phyloP scores from a whole-genome alignment of 805 yeast species.

The Starmerella stellata region DNA sequence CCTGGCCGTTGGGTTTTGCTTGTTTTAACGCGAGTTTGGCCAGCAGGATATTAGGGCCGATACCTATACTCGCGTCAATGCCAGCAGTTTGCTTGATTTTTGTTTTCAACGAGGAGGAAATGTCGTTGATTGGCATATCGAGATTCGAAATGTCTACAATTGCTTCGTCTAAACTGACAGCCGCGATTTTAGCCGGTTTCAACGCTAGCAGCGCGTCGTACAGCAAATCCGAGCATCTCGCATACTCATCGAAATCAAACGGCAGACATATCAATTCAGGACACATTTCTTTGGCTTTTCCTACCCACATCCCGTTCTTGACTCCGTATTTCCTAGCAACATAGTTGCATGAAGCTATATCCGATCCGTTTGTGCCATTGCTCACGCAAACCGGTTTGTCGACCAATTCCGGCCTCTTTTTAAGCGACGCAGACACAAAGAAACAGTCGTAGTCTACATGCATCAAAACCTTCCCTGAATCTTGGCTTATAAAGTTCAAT shows the following conservation, averaged over 20 bases:
- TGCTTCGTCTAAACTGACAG: constrained; percentile 86
- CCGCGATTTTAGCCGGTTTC: constrained; percentile 36
- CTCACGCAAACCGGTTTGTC: constrained; percentile 48
- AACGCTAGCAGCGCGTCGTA: constrained; percentile 39
- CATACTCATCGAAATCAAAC: constrained; percentile 62
- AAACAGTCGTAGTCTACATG: constrained; percentile 92
- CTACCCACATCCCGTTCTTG: constrained; percentile 78
- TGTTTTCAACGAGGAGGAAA: constrained; percentile 17
- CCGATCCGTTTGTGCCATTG: constrained; percentile 35
- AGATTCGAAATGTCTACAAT: constrained; percentile 42
- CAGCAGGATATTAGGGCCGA: constrained; percentile 50
- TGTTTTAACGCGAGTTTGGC: constrained; percentile 55
- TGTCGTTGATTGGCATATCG: constrained; percentile 3
- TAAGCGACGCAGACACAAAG: constrained; percentile 69
- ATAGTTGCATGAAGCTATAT: constrained; percentile 84
- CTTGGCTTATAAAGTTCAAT: not conserved
- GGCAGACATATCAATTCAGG: constrained; percentile 47
- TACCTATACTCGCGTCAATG: constrained; percentile 67
- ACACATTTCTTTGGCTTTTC: constrained; percentile 44
- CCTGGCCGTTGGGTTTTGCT: constrained; percentile 68
- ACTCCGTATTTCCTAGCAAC: constrained; percentile 66
- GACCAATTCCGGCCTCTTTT: constrained; percentile 36
- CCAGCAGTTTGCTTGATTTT: constrained; percentile 25
- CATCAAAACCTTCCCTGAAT: constrained; percentile 27
- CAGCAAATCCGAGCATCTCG: constrained; percentile 41